Conservation (phyloP, 768 basidiomycete species). For the Collybiopsis confluens region DNA sequence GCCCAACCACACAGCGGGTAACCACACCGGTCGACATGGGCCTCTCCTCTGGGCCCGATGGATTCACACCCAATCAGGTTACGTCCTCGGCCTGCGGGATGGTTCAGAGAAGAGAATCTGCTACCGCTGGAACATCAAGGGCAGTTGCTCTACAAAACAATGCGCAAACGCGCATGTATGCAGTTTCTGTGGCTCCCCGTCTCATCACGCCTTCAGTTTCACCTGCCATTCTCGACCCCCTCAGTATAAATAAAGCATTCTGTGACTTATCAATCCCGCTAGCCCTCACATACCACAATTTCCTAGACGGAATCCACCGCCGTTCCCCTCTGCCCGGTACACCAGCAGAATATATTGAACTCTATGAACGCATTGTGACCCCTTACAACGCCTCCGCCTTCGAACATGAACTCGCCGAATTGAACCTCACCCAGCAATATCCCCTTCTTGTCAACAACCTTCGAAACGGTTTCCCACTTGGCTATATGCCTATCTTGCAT, state of each 20-base stretch:
- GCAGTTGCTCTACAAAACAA: too few species aligned
- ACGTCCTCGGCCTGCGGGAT: too few species aligned
- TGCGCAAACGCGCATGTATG: not conserved
- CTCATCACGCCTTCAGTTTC: not conserved
- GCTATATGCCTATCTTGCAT: not conserved
- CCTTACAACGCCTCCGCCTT: not conserved
- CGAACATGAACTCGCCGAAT: not conserved
- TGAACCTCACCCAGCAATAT: not conserved
- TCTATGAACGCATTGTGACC: not conserved
- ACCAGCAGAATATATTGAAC: not conserved
- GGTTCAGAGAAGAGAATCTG: too few species aligned
- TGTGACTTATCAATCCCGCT: not conserved
- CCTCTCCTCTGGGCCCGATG: too few species aligned
- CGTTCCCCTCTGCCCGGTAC: not conserved
- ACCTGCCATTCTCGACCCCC: not conserved
- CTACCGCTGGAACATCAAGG: too few species aligned
- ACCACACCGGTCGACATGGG: not conserved
- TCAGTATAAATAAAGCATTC: not conserved
- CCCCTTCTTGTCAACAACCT: not conserved
- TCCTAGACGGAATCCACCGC: not conserved
- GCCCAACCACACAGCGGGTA: not conserved
- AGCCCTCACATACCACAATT: not conserved
- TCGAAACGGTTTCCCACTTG: not conserved
- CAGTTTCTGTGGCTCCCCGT: not conserved
- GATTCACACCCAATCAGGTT: too few species aligned